These are phyloP conservation scores for Fusarium cyanostomum DNA, from an alignment of 2,329 filamentous ascomycete species.

Conservation along the genomic window DNA sequence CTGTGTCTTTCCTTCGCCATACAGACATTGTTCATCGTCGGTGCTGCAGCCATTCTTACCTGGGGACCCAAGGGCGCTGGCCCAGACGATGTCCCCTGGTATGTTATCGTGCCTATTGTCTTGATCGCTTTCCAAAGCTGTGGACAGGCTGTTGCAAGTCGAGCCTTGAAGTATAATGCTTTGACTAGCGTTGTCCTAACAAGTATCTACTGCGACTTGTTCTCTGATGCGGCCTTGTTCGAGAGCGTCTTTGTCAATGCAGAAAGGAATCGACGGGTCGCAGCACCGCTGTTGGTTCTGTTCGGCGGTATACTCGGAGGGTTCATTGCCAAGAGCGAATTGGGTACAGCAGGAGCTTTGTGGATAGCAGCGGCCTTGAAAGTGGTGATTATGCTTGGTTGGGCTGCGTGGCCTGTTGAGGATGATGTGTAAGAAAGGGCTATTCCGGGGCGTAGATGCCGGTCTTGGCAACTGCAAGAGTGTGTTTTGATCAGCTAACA, in stretches of 20 bases:
- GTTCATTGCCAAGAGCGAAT: constrained; percentile 55
- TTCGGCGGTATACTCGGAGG: constrained; percentile 62
- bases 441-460: too few species aligned
- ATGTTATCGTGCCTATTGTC: constrained; percentile 72
- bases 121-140: constrained; percentile 80
- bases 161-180: constrained; percentile 74
- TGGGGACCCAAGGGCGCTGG: constrained; percentile 52
- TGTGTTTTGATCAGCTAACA: too few species aligned
- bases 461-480: too few species aligned
- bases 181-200: constrained; percentile 83
- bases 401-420: constrained; percentile 69
- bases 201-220: constrained; percentile 83
- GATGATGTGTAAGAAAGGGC: background rate
- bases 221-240: constrained; percentile 69
- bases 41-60: constrained; percentile 64
- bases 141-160: constrained; percentile 79
- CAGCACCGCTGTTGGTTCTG: constrained; percentile 60
- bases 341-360: constrained; percentile 63
- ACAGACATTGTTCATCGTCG: constrained; percentile 61
- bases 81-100: constrained; percentile 62
- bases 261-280: constrained; percentile 61
- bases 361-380: constrained; percentile 71
- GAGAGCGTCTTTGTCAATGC: constrained; percentile 50
- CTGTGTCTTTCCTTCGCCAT: constrained; percentile 66
- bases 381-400: constrained; percentile 62